Percentiles rank a stretch among this genome's conserved stretches.
Evolutionary conservation across 2,329 filamentous ascomycete genomes (phyloP).

Genomic region (Emmonsia crescens): DNA sequence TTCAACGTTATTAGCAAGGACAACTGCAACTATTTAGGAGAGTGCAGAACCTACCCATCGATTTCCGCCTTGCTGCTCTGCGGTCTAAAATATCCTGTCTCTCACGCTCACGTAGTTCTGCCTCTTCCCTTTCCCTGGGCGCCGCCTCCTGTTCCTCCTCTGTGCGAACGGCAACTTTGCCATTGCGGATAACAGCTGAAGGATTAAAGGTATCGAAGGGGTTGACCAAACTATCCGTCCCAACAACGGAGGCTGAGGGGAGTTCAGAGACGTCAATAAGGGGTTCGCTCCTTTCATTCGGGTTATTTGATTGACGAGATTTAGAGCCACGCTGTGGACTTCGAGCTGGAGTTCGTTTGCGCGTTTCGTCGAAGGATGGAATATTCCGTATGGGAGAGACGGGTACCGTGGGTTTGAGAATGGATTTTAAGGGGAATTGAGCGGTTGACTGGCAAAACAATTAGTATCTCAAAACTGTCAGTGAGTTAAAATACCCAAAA

Average conservation of each 20-base stretch:
- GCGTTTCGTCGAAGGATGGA: slow-evolving; percentile 46
- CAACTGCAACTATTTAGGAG: too few species aligned
- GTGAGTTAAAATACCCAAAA: slow-evolving; percentile 9
- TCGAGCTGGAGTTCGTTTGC: slow-evolving; percentile 31
- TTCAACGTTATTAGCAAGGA: slow-evolving; percentile 16
- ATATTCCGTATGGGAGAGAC: slow-evolving; percentile 56
- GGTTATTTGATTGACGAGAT: neutral
- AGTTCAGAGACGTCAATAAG: slow-evolving; percentile 37
- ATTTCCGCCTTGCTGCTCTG: slow-evolving; percentile 82
- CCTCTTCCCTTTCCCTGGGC: slow-evolving; percentile 57
- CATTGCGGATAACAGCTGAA: slow-evolving; percentile 27
- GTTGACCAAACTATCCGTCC: slow-evolving; percentile 35
- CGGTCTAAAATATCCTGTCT: slow-evolving; percentile 55
- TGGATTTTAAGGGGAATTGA: slow-evolving; percentile 49
- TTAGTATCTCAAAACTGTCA: slow-evolving; percentile 6
- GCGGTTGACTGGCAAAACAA: slow-evolving; percentile 27
- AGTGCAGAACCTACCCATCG: slow-evolving; percentile 46
- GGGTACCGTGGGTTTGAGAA: slow-evolving; percentile 67
- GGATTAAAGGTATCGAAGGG: slow-evolving; percentile 38
- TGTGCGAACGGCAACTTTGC: slow-evolving; percentile 51
- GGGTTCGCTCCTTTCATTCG: slow-evolving; percentile 17
- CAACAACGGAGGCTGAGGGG: slow-evolving; percentile 21
- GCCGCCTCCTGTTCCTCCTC: slow-evolving; percentile 63
- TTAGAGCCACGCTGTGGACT: slow-evolving; percentile 15
- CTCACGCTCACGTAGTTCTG: slow-evolving; percentile 47